Base-by-base conservation (phyloP, 257 asterid genomes). In the Cynanchum wilfordii region DNA sequence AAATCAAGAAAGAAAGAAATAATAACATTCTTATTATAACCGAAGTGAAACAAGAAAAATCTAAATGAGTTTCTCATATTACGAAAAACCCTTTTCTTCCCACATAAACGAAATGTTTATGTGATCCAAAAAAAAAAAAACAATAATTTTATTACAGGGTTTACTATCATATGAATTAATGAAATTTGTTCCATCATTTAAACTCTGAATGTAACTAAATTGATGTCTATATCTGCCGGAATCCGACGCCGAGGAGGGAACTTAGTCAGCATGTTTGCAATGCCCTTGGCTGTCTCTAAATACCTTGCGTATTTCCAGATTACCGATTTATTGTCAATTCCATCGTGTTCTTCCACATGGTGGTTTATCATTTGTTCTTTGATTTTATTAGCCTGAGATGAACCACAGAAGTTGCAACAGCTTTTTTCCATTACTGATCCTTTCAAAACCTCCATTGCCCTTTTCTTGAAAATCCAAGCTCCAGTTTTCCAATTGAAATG, bases 401-500 rank as follows among this genome's bases (percentile, higher is more conserved):
- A 57, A 57, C 64, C 64, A 57, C 63, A 57, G 6, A 57, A 57
- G 17, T 22, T 24, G 64, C 36, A 57, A 11, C 2, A 22, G 12
- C 1, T 24, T 0, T 57, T 57, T 16, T 57, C 64, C 64, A 57
- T 57, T 10, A 1, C 17, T 24, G 10, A 22, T 24, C 4, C 36
- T 8, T 56, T 24, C 22, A 55, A 12, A 55, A 27, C 29, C 5
- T 55, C 29, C 60, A 57, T 10, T 57, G 64, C 64, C 64, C 19
- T 24, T 24, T 57, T 80, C 70, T 80, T 81, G 80, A 90, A 88
- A 33, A 77, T 87, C 96, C 96, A 90, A 19, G 79, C 72, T 3
- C 93, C 90, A 29, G 65, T 84, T 76, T 68, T 79, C 96, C 94
- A 87, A 63, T 79, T 78, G 80, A 87, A 84, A 59, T 79, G 70